A percentile compares a stretch with the other conserved stretches of the same genome.
Evolutionary conservation across 208 protist genomes (phyloP).

Genomic region (Acanthamoeba culbertsoni): DNA sequence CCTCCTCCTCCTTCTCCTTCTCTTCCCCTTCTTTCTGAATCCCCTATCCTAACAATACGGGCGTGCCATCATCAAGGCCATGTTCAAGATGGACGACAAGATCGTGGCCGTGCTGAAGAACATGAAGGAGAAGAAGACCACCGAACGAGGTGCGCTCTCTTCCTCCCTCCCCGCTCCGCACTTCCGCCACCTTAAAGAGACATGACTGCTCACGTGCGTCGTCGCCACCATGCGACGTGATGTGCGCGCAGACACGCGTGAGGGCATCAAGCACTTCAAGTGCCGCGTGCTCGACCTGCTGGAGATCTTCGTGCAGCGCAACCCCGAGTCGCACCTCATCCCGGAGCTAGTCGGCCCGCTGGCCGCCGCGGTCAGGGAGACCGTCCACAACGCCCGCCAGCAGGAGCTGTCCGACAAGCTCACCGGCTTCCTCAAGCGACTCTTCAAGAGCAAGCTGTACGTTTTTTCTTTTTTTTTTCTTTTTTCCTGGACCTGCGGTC

Average conservation of each 20-base stretch:
- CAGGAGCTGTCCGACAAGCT: conserved; percentile 14
- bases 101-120: conserved; percentile 54
- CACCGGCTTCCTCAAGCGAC: neutral
- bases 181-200: no score
- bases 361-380: neutral
- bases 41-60: neutral
- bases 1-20: neutral
- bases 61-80: neutral
- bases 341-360: conserved; percentile 32
- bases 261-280: conserved; percentile 59
- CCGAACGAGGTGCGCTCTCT: neutral
- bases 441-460: conserved; percentile 16
- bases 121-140: conserved; percentile 61
- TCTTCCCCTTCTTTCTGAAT: neutral
- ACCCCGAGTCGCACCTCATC: conserved; percentile 29
- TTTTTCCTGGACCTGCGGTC: no score
- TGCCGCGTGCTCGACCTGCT: conserved; percentile 57
- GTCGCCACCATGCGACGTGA: neutral
- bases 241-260: neutral
- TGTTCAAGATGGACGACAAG: conserved; percentile 64
- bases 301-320: neutral
- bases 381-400: neutral
- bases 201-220: neutral
- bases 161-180: no score
- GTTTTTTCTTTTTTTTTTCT: neutral